phyloP scores from a whole-genome alignment of 768 basidiomycete species.

The Guyanaporus albipodus region DNA sequence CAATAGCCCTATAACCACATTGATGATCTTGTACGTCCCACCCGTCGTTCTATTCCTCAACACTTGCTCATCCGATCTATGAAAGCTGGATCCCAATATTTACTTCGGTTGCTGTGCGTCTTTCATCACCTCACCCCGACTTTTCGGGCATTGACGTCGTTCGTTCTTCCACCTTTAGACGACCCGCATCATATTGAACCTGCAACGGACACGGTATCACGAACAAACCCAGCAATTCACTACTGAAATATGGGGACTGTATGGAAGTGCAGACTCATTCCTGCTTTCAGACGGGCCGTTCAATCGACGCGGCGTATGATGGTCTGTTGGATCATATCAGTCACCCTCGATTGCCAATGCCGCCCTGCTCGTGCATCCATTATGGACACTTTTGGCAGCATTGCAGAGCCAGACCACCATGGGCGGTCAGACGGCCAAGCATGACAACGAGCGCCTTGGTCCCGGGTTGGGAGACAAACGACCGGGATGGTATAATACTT shows the following conservation, averaged over 20 bases:
- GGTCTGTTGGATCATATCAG: neutral
- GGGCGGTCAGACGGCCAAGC: neutral
- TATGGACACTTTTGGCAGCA: neutral
- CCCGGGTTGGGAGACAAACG: neutral
- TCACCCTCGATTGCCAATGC: neutral
- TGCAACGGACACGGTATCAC: fast-evolving
- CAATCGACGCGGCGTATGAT: neutral
- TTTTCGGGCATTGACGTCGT: neutral
- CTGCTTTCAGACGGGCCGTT: constrained; percentile 1
- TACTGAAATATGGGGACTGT: constrained; percentile 15
- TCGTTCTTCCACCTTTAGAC: constrained; percentile 1
- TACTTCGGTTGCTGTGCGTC: constrained; percentile 17
- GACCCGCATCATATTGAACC: neutral
- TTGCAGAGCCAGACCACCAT: neutral
- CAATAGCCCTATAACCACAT: neutral
- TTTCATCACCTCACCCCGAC: neutral
- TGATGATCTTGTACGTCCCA: constrained; percentile 14
- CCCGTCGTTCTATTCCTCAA: neutral
- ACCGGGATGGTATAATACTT: neutral
- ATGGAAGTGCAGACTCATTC: constrained; percentile 14
- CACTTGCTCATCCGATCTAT: neutral
- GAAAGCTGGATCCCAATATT: constrained; percentile 21
- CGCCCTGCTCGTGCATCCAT: neutral
- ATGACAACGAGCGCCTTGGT: neutral
- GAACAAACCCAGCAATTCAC: constrained; percentile 2